Evolutionary conservation across 352 stramenopile genomes (phyloP).

Genomic region (Pythium scleroteichum): DNA sequence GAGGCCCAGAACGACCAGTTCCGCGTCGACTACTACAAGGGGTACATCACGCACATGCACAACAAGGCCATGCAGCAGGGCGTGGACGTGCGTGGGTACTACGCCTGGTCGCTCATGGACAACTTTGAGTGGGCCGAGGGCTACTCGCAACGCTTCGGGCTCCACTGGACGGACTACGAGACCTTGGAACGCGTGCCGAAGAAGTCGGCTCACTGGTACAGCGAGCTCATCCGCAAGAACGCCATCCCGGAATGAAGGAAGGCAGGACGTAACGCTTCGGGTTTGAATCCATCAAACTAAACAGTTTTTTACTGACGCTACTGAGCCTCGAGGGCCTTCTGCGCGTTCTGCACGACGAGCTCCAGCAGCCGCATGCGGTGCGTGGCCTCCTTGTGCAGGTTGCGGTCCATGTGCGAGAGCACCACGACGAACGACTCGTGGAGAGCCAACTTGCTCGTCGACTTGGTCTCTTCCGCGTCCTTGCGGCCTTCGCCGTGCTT

Average conservation of each 20-base stretch:
- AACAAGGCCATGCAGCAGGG: constrained; percentile 43
- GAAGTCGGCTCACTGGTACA: no score
- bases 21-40: constrained; percentile 78
- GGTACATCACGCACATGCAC: constrained; percentile 61
- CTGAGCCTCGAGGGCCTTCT: neutral
- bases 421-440: neutral
- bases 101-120: constrained; percentile 92
- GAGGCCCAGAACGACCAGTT: constrained; percentile 54
- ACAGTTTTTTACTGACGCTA: no score
- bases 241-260: no score
- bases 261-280: no score
- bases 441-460: no score
- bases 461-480: no score
- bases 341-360: neutral
- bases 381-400: neutral
- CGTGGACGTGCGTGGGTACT: constrained; percentile 79
- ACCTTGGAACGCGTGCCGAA: no score
- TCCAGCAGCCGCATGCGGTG: neutral
- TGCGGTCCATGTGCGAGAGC: neutral
- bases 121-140: constrained; percentile 94
- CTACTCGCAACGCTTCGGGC: no score
- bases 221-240: no score
- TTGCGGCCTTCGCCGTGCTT: no score
- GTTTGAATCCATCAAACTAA: no score
- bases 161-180: no score